phyloP scores from a whole-genome alignment of 768 basidiomycete genomes.

The Scleroderma citrinum region DNA sequence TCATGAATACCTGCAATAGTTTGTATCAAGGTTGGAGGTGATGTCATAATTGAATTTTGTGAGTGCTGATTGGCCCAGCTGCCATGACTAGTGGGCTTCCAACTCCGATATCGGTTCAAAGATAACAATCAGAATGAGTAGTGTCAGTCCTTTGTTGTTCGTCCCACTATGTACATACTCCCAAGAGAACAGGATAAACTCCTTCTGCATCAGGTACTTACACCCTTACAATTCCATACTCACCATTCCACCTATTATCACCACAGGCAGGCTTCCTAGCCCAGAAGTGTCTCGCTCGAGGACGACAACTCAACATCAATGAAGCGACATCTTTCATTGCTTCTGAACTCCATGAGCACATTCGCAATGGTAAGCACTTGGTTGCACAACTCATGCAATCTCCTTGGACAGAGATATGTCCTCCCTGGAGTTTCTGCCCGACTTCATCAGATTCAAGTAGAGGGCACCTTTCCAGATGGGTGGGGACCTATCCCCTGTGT shows the following conservation, averaged over 20 bases:
- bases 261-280: constrained; percentile 78
- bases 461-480: constrained; percentile 90
- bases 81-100: too few species aligned
- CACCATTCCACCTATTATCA: not conserved
- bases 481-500: constrained; percentile 28
- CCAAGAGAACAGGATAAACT: constrained; percentile 75
- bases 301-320: constrained; percentile 76
- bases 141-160: too few species aligned
- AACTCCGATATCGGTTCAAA: too few species aligned
- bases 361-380: constrained; percentile 81
- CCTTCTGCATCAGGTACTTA: constrained; percentile 58
- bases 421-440: constrained; percentile 70
- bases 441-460: constrained; percentile 87
- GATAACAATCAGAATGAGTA: too few species aligned
- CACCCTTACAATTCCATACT: not conserved
- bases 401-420: constrained; percentile 88
- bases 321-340: constrained; percentile 90
- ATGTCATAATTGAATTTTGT: too few species aligned
- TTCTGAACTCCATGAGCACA: constrained; percentile 87
- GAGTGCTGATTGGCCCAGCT: too few species aligned
- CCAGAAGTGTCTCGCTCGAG: constrained; percentile 93
- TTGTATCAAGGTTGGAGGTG: too few species aligned
- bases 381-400: constrained; percentile 88
- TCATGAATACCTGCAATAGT: too few species aligned
- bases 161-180: constrained; percentile 55